Evolutionary conservation across 1,139 yeast genomes (phyloP).

Genomic region (Arxiozyma bovina): DNA sequence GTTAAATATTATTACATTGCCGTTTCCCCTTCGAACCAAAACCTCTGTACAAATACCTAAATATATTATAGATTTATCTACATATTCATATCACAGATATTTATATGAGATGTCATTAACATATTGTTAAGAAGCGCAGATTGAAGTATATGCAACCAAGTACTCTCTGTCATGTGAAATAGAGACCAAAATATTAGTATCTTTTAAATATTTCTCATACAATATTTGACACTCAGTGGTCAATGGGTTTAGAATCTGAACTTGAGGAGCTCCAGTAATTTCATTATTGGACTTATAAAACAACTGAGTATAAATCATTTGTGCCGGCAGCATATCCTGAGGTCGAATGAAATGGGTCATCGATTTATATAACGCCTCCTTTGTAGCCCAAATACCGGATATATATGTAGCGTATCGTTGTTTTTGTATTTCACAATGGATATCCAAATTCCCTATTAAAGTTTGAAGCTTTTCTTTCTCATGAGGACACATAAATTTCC

Average conservation of each 20-base stretch:
- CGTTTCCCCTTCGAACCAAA: not conserved
- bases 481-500: conserved; percentile 21
- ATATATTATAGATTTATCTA: not conserved
- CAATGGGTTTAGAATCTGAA: conserved; percentile 12
- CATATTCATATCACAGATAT: not conserved
- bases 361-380: conserved; percentile 25
- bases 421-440: not conserved
- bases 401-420: conserved; percentile 11
- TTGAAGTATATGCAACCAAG: conserved; percentile 15
- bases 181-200: conserved; percentile 15
- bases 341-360: conserved; percentile 12
- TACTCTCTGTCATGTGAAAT: conserved; percentile 29
- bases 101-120: not conserved
- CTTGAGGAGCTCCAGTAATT: conserved; percentile 16
- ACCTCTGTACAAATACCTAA: not conserved
- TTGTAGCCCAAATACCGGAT: conserved; percentile 30
- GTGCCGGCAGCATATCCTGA: conserved; percentile 22
- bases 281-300: conserved; percentile 16
- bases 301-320: conserved; percentile 22
- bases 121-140: not conserved
- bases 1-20: not conserved
- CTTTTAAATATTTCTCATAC: conserved; percentile 10
- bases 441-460: not conserved
- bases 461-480: conserved; percentile 5
- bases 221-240: conserved; percentile 9